Conservation (phyloP, 148 eudicot genomes). For the Persicaria maculosa region DNA sequence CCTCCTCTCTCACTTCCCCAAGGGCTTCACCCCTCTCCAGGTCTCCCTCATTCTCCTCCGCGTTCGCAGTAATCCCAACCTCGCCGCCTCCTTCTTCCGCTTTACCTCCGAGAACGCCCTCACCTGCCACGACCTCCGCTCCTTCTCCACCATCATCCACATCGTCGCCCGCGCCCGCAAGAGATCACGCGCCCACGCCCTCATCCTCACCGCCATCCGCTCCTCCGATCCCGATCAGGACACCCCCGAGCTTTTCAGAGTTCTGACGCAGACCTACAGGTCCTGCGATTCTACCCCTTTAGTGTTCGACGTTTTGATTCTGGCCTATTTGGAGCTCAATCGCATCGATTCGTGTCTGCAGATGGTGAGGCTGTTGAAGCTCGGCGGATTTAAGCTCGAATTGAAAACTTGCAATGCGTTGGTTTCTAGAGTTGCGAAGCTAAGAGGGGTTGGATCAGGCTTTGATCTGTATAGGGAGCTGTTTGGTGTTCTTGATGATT, state of each 20-base stretch:
- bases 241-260: conserved; percentile 27
- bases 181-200: conserved; percentile 30
- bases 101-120: conserved; percentile 40
- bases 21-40: conserved; percentile 44
- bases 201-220: conserved; percentile 42
- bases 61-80: conserved; percentile 51
- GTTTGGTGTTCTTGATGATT: conserved; percentile 19
- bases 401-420: conserved; percentile 41
- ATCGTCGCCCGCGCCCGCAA: conserved; percentile 54
- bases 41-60: conserved; percentile 46
- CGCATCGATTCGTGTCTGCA: conserved; percentile 38
- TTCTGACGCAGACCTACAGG: conserved; percentile 37
- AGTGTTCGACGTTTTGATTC: conserved; percentile 66
- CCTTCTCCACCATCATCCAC: conserved; percentile 66
- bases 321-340: conserved; percentile 37
- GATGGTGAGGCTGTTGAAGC: conserved; percentile 31
- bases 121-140: conserved; percentile 36
- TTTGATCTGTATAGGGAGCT: conserved; percentile 48
- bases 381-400: conserved; percentile 21
- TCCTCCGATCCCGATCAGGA: conserved; percentile 7
- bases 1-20: conserved; percentile 44
- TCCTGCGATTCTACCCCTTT: conserved; percentile 67
- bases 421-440: conserved; percentile 26
- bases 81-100: conserved; percentile 56
- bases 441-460: conserved; percentile 40